Percentiles rank a stretch among this genome's conserved stretches.
Evolutionary conservation across 148 eudicot species (phyloP).

Genomic region (Pharnaceum exiguum): DNA sequence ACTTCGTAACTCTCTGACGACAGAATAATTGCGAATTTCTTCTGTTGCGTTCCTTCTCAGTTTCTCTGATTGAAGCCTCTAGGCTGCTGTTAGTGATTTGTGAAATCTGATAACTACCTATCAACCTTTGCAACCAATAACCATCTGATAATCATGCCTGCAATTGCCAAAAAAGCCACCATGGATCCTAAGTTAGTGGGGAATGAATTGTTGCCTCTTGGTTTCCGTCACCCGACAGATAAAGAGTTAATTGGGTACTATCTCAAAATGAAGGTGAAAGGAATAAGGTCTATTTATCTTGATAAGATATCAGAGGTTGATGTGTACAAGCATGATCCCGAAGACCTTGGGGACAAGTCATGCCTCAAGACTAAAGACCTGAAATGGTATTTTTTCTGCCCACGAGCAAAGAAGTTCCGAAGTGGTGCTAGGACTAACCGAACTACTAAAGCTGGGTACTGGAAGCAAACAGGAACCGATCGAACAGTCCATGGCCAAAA

Average conservation of each 20-base stretch:
- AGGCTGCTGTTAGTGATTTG: no score
- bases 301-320: conserved; percentile 54
- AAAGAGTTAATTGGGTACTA: conserved; percentile 61
- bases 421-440: conserved; percentile 52
- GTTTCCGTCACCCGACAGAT: conserved; percentile 77
- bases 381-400: conserved; percentile 83
- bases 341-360: conserved; percentile 60
- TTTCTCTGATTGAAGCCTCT: no score
- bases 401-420: conserved; percentile 47
- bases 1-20: no score
- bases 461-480: conserved; percentile 87
- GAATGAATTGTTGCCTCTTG: conserved; percentile 37
- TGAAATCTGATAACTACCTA: no score
- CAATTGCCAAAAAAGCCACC: no score
- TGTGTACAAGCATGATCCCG: conserved; percentile 46
- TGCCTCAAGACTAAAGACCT: conserved; percentile 40
- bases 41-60: no score
- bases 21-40: no score
- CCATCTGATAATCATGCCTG: no score
- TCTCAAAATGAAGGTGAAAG: conserved; percentile 63
- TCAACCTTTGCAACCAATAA: no score
- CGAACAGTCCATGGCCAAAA: conserved; percentile 29
- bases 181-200: no score
- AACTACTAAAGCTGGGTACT: conserved; percentile 52
- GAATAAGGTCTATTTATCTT: conserved; percentile 31